A percentile compares a stretch with the other conserved stretches of the same genome.
phyloP scores from a whole-genome alignment of 345 rosid species.

The Lepidium didymum region DNA sequence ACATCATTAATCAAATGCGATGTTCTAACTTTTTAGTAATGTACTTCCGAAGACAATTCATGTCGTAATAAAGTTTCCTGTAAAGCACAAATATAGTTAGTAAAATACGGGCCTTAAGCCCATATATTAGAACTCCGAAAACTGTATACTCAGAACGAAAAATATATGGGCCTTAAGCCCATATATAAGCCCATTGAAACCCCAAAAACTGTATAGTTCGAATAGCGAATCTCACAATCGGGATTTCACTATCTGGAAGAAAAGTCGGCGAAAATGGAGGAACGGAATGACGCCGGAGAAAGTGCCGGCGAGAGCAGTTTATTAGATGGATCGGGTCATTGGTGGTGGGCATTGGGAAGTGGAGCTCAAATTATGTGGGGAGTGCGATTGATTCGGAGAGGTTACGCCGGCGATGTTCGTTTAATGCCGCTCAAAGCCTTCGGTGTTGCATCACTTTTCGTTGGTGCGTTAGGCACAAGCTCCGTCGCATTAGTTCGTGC shows the following conservation, averaged over 20 bases:
- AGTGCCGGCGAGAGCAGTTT: neutral
- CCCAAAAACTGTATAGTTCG: neutral
- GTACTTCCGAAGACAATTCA: too few species aligned
- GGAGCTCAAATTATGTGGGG: conserved; percentile 46
- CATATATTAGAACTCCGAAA: too few species aligned
- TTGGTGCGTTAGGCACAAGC: conserved; percentile 46
- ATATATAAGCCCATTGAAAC: neutral
- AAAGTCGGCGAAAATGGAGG: conserved; percentile 18
- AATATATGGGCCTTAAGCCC: conserved; percentile 3
- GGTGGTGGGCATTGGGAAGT: conserved; percentile 29
- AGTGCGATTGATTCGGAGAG: conserved; percentile 37
- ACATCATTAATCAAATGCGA: neutral
- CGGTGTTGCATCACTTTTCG: conserved; percentile 53
- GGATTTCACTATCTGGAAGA: neutral
- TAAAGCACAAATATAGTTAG: too few species aligned
- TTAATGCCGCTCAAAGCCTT: conserved; percentile 59
- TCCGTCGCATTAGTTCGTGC: conserved; percentile 43
- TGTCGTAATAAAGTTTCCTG: too few species aligned
- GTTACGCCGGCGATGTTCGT: conserved; percentile 47
- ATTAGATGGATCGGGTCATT: conserved; percentile 2
- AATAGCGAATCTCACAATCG: neutral
- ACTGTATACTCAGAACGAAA: too few species aligned
- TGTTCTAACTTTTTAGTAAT: neutral
- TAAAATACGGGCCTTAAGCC: too few species aligned
- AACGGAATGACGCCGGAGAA: neutral